Conservation (phyloP, 208 protist genomes). For the Acanthamoeba culbertsoni region DNA sequence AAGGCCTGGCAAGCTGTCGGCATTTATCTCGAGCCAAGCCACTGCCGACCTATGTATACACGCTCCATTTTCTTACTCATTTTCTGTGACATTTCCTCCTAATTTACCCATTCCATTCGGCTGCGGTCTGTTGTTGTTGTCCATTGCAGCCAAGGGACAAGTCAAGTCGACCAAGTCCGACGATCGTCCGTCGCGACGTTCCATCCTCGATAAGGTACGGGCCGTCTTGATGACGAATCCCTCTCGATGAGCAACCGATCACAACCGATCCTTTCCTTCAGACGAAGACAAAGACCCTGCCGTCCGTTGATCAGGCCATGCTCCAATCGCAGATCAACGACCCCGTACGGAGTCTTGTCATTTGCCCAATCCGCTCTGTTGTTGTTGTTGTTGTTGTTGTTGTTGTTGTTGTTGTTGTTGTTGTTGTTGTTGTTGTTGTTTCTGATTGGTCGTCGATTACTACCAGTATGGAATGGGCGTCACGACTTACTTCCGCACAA, state of each 20-base stretch:
- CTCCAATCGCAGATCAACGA: neutral
- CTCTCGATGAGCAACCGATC: too few relatives aligned
- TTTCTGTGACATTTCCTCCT: neutral
- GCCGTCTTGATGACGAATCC: too few relatives aligned
- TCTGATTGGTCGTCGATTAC: too few relatives aligned
- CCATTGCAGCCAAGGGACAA: neutral
- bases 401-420: too few relatives aligned
- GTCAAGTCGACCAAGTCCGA: neutral
- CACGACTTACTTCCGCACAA: conserved; percentile 24
- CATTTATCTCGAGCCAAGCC: neutral
- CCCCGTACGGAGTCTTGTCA: neutral
- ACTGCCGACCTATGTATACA: neutral
- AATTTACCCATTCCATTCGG: neutral
- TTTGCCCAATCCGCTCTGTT: neutral
- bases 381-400: too few relatives aligned
- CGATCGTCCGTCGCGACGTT: neutral
- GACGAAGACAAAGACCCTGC: neutral
- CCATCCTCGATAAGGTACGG: neutral
- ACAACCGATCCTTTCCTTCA: neutral
- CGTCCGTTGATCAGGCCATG: conserved; percentile 1
- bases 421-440: too few relatives aligned
- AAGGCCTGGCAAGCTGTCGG: neutral
- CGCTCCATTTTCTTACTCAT: neutral
- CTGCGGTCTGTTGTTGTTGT: neutral
- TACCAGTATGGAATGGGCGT: conserved; percentile 9